Percentiles rank a stretch among this genome's conserved stretches.
Conservation (phyloP, 345 rosid species). For the Angophora floribunda region DNA sequence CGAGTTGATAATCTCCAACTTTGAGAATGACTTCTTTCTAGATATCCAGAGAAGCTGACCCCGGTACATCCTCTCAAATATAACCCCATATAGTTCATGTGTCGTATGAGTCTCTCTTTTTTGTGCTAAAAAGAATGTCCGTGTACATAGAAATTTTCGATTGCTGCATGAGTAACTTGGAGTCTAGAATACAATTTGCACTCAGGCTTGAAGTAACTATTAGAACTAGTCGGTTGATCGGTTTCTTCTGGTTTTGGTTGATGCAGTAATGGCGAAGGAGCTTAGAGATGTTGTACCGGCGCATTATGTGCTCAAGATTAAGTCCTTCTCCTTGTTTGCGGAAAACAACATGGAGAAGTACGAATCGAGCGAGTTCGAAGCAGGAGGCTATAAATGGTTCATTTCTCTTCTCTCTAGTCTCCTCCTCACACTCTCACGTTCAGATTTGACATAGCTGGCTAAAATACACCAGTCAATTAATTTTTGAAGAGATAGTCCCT, state of each 20-base stretch:
- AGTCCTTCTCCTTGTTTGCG: background rate
- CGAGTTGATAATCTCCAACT: background rate
- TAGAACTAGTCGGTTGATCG: too few species aligned
- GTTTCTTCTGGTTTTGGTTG: too few species aligned
- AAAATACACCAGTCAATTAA: background rate
- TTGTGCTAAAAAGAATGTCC: background rate
- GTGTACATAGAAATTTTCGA: background rate
- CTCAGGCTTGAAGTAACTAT: background rate
- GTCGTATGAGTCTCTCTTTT: background rate
- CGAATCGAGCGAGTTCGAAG: background rate
- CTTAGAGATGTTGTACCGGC: background rate
- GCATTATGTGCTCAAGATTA: background rate
- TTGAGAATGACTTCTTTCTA: background rate
- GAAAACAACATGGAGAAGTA: background rate
- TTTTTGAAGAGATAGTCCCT: background rate
- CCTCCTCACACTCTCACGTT: background rate
- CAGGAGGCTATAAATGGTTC: background rate
- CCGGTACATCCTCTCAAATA: background rate
- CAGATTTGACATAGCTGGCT: background rate
- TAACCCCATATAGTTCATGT: background rate
- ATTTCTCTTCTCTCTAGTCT: background rate
- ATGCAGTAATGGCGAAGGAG: background rate
- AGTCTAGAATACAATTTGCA: background rate
- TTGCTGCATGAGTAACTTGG: background rate
- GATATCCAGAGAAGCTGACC: background rate